Base-by-base conservation (phyloP, 805 yeast species). In the Candida glaebosa region DNA sequence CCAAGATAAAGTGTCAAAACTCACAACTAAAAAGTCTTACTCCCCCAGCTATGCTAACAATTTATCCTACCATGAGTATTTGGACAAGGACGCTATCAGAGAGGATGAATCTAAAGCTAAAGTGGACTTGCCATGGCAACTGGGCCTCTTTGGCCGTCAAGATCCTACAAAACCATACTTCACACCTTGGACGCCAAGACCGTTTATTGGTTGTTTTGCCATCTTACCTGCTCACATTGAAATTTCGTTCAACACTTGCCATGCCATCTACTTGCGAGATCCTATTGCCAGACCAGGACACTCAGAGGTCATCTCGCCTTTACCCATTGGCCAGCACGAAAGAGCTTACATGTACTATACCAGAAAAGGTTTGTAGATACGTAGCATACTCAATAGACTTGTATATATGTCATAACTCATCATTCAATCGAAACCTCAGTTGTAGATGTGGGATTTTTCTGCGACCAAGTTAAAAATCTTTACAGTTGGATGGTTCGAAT, bases 211-310 rank as follows among this genome's bases (percentile, higher is more conserved):
- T 2, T 95, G 96, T 36, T 87, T 89, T 65, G 93, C 97, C 9
- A 78, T 93, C 45, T 75, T 87, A 55, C 99, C 99, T 20, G 82
- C 86, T 48, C 98, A 93, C 64, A 70, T 93, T 41, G 98, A 93
- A 67, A 70, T 93, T 34, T 86, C 95, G 17, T 91, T 87, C 63
- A 77, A 78, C 47, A 88, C 97, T 4, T 91, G 98, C 61, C 96
- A 90, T 61, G 97, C 96, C 4, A 85, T 93, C n/a, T 93, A 91
- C 64, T 67, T 93, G 62, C 84, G 97, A 66, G 96, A 93, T 62
- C 99, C 99, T 12, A 89, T 93, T 38, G 96, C 97, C 10, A 80
- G 97, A 62, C 96, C 97, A 5, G 97, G 96, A 43, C 90, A 87
- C 58, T 85, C 96, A 24, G 99, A 93, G 71, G 95, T 93, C 45